These are phyloP conservation scores for Paraglomus occultum DNA, from an alignment of 192 early-diverging fungal genomes.

Conservation along the genomic window DNA sequence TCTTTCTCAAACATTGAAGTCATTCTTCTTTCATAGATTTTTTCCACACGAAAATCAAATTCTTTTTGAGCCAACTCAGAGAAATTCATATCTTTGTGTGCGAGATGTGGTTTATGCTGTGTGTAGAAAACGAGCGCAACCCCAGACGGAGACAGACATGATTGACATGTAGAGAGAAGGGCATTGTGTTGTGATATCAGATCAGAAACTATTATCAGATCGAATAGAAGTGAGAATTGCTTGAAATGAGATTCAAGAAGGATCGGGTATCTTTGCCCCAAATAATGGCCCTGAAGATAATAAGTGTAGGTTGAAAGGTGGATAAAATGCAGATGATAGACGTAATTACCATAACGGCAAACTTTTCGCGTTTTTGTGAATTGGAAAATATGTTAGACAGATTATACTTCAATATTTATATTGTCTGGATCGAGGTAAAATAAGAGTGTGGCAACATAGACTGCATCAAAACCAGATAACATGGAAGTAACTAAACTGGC, in stretches of 20 bases:
- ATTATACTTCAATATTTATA: constrained; percentile 73
- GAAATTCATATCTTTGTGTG: constrained; percentile 77
- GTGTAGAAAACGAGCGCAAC: constrained; percentile 78
- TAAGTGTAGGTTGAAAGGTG: constrained; percentile 28
- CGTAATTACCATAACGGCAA: constrained; percentile 16
- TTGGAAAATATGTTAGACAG: constrained; percentile 50
- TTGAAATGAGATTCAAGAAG: constrained; percentile 34
- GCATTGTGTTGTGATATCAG: constrained; percentile 78
- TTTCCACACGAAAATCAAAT: constrained; percentile 65
- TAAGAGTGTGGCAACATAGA: too few relatives aligned
- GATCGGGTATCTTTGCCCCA: constrained; percentile 63
- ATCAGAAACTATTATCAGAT: constrained; percentile 83
- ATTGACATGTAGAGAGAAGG: constrained; percentile 67
- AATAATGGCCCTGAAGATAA: constrained; percentile 57
- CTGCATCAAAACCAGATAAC: too few relatives aligned
- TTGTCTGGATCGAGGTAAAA: too few relatives aligned
- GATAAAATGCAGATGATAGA: background rate
- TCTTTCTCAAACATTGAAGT: constrained; percentile 88
- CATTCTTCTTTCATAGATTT: constrained; percentile 66
- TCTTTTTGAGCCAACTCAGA: constrained; percentile 67
- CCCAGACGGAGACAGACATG: constrained; percentile 60
- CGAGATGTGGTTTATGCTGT: constrained; percentile 79
- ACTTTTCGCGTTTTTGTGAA: constrained; percentile 19
- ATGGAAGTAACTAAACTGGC: too few relatives aligned
- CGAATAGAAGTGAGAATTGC: constrained; percentile 46